Evolutionary conservation across 257 asterid species (phyloP).

Genomic region (Gentiana macrophylla): DNA sequence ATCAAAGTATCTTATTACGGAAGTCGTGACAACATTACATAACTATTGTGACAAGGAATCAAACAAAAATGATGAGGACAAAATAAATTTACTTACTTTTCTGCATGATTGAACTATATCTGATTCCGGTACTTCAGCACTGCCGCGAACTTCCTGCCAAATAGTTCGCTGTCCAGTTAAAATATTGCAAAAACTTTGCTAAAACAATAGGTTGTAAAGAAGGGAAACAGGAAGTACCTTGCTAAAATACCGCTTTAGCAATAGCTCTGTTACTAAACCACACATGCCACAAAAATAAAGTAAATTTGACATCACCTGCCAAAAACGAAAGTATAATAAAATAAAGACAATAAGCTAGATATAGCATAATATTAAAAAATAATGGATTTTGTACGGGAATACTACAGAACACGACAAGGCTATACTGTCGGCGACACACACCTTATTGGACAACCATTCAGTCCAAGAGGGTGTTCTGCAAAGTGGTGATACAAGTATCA

Average conservation of each 20-base stretch:
- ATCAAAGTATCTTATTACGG: conserved; percentile 2
- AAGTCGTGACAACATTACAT: conserved; percentile 10
- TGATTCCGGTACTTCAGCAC: conserved; percentile 45
- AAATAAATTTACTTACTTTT: conserved; percentile 35
- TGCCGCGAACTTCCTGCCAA: conserved; percentile 52
- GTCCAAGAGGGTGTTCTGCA: conserved; percentile 98
- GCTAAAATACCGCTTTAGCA: conserved; percentile 94
- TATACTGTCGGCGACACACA: conserved; percentile 7
- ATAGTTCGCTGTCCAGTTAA: conserved; percentile 1
- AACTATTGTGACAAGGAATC: not conserved
- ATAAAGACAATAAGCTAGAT: no score
- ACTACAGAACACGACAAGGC: no score
- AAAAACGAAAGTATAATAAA: not conserved
- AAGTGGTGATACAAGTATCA: conserved; percentile 89
- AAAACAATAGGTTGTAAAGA: not conserved
- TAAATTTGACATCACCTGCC: conserved; percentile 86
- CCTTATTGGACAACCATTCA: conserved; percentile 96
- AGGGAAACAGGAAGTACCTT: conserved; percentile 39
- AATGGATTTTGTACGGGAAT: no score
- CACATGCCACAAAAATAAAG: conserved; percentile 92
- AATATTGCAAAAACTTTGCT: not conserved
- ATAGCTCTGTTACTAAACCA: conserved; percentile 64
- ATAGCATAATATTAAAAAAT: no score
- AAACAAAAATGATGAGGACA: not conserved
- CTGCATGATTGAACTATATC: conserved; percentile 53